Conservation (phyloP, 176 grass and related monocot species). For the Zoysia pacifica region DNA sequence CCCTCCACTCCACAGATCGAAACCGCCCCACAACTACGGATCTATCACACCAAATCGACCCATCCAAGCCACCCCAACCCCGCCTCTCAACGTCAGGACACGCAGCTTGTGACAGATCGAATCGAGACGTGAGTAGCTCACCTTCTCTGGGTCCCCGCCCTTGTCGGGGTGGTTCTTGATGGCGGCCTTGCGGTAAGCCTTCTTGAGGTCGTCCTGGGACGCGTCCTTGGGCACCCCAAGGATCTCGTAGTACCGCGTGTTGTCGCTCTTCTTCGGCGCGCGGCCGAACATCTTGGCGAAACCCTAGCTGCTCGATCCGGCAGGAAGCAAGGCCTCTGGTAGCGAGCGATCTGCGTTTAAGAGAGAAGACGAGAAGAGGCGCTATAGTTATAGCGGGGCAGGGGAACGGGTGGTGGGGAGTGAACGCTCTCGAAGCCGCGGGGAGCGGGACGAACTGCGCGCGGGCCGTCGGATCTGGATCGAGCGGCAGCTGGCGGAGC, state of each 20-base stretch:
- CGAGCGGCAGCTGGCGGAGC: background rate
- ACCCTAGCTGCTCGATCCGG: slow-evolving; percentile 47
- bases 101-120: background rate
- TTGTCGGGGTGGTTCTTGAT: slow-evolving; percentile 98
- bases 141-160: slow-evolving; percentile 92
- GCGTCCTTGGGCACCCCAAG: slow-evolving; percentile 74
- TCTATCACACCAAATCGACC: background rate
- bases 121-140: background rate
- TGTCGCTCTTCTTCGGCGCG: slow-evolving; percentile 89
- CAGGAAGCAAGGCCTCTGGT: background rate
- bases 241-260: slow-evolving; percentile 83
- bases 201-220: slow-evolving; percentile 74
- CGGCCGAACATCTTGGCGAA: slow-evolving; percentile 65
- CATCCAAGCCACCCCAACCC: background rate
- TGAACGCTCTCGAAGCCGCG: slow-evolving; percentile 50
- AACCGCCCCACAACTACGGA: background rate
- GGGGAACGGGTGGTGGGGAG: slow-evolving; percentile 38
- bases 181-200: slow-evolving; percentile 91
- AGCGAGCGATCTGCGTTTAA: slow-evolving; percentile 21
- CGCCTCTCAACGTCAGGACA: background rate
- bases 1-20: slow-evolving; percentile 5
- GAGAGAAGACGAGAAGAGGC: background rate
- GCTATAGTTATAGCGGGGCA: slow-evolving; percentile 26
- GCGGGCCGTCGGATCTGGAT: slow-evolving; percentile 43
- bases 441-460: background rate